phyloP scores from a whole-genome alignment of 2,329 filamentous ascomycete species.

The Fusarium sp. region DNA sequence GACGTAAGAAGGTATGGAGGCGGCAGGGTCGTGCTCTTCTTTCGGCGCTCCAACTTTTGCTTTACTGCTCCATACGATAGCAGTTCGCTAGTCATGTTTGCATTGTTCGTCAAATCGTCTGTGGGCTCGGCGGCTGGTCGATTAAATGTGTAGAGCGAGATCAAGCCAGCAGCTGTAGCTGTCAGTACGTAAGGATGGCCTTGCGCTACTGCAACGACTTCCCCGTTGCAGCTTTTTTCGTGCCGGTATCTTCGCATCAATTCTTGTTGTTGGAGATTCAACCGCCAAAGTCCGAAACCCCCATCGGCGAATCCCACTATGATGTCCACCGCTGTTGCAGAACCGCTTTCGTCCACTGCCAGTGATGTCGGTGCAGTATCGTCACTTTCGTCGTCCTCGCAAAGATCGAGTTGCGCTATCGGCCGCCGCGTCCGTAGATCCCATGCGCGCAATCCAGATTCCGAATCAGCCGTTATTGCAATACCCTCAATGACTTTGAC shows the following conservation, averaged over 20 bases:
- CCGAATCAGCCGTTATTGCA: slow-evolving; percentile 79
- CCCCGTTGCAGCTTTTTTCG: slow-evolving; percentile 70
- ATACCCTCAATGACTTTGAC: slow-evolving; percentile 82
- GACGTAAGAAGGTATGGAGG: slow-evolving; percentile 72
- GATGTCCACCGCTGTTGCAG: slow-evolving; percentile 65
- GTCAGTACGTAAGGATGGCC: slow-evolving; percentile 81
- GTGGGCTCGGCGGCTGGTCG: slow-evolving; percentile 20
- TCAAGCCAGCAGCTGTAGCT: slow-evolving; percentile 77
- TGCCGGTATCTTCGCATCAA: slow-evolving; percentile 69
- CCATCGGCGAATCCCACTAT: slow-evolving; percentile 79
- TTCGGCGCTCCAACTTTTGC: not conserved
- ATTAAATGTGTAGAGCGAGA: slow-evolving; percentile 80
- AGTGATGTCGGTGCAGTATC: slow-evolving; percentile 68
- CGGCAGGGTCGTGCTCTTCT: slow-evolving; percentile 25
- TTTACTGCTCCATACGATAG: not conserved
- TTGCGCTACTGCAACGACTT: slow-evolving; percentile 77
- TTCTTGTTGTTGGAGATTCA: slow-evolving; percentile 59
- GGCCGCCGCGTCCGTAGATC: slow-evolving; percentile 72
- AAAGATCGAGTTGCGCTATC: slow-evolving; percentile 63
- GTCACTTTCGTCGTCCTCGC: slow-evolving; percentile 30
- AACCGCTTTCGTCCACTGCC: slow-evolving; percentile 68
- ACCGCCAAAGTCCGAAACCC: slow-evolving; percentile 75
- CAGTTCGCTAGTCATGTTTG: not conserved
- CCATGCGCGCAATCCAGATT: slow-evolving; percentile 82
- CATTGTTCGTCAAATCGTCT: slow-evolving; percentile 7